A percentile compares a stretch with the other conserved stretches of the same genome.
Conservation (phyloP, 768 basidiomycete species). For the Cyclocybe cylindracea region DNA sequence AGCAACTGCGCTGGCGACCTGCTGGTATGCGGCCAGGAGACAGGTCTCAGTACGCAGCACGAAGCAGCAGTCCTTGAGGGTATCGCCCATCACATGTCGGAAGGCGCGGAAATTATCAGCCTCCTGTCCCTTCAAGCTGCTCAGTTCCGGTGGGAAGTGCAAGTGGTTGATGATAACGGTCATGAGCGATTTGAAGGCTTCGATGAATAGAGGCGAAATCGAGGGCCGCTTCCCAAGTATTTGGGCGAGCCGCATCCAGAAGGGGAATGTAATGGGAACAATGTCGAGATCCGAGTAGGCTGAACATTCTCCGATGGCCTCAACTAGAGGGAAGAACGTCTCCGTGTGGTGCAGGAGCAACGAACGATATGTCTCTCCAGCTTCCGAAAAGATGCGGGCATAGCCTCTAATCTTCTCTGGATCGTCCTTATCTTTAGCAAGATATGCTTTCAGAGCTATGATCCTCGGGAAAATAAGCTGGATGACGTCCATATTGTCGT, state of each 20-base stretch:
- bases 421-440: slow-evolving; percentile 69
- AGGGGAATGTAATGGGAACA: slow-evolving; percentile 95
- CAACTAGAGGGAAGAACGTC: slow-evolving; percentile 92
- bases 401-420: slow-evolving; percentile 87
- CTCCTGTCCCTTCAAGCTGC: slow-evolving; percentile 74
- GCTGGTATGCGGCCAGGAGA: slow-evolving; percentile 76
- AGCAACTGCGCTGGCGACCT: slow-evolving; percentile 74
- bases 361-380: slow-evolving; percentile 92
- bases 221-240: slow-evolving; percentile 76
- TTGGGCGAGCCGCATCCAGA: slow-evolving; percentile 98
- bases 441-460: slow-evolving; percentile 65
- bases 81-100: slow-evolving; percentile 98
- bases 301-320: slow-evolving; percentile 92
- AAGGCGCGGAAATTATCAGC: slow-evolving; percentile 93
- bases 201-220: slow-evolving; percentile 73
- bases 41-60: slow-evolving; percentile 89
- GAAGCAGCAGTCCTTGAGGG: slow-evolving; percentile 96
- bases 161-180: slow-evolving; percentile 85
- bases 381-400: slow-evolving; percentile 93
- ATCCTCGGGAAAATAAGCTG: slow-evolving; percentile 87
- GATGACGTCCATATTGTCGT: slow-evolving; percentile 90
- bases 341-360: slow-evolving; percentile 88
- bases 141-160: slow-evolving; percentile 81
- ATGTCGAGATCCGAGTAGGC: slow-evolving; percentile 94
- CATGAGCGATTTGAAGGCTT: slow-evolving; percentile 86